A percentile compares a stretch with the other conserved stretches of the same genome.
Evolutionary conservation across 2,329 filamentous ascomycete species (phyloP).

Genomic region (Ophidiomyces ophidiicola): DNA sequence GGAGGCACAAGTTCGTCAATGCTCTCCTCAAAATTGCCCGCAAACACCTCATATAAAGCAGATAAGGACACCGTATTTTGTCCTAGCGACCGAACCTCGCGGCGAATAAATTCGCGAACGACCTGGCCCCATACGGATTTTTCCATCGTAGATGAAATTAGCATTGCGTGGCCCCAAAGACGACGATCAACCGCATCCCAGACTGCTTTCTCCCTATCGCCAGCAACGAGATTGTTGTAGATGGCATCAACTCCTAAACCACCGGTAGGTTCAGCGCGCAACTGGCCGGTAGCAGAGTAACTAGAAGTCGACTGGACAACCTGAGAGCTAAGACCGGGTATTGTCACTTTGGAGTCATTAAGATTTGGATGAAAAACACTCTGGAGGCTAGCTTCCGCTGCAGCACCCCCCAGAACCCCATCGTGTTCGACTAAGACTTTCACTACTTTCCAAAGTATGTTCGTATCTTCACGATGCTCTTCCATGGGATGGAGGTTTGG

Average conservation of each 20-base stretch:
- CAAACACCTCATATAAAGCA: constrained; percentile 84
- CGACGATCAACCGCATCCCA: constrained; percentile 89
- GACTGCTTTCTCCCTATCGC: constrained; percentile 79
- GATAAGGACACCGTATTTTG: constrained; percentile 77
- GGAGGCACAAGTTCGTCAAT: constrained; percentile 90
- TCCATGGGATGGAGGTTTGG: constrained; percentile 39
- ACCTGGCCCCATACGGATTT: constrained; percentile 75
- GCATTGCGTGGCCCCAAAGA: constrained; percentile 90
- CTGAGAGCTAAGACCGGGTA: neutral
- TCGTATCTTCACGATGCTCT: constrained; percentile 57
- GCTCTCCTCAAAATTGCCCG: constrained; percentile 86
- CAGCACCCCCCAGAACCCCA: constrained; percentile 61
- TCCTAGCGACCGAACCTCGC: constrained; percentile 75
- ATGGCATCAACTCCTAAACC: constrained; percentile 11
- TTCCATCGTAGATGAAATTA: constrained; percentile 72
- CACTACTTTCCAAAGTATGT: constrained; percentile 78
- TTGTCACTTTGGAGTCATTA: constrained; percentile 22
- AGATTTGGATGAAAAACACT: constrained; percentile 56
- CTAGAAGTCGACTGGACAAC: neutral
- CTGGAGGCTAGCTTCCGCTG: constrained; percentile 62
- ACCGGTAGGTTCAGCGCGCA: constrained; percentile 11
- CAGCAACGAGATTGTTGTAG: constrained; percentile 48
- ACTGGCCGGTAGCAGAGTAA: neutral
- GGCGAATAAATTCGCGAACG: constrained; percentile 85
- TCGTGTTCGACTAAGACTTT: constrained; percentile 75